Percentiles rank a stretch among this genome's conserved stretches.
Conservation (phyloP, 306 rosid genomes). For the Mucuna pruriens region DNA sequence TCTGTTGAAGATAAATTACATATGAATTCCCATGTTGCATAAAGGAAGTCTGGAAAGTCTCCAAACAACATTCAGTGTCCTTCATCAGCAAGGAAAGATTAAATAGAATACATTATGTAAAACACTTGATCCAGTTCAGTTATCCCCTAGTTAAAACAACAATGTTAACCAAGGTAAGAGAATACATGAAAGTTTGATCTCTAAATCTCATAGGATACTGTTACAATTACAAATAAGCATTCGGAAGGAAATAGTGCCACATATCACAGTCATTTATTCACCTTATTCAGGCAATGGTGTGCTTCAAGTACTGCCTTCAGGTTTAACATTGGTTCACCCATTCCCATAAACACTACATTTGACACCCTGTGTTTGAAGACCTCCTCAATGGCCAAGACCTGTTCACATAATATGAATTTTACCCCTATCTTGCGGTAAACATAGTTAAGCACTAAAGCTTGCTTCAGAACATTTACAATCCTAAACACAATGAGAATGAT, state of each 20-base stretch:
- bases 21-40: not conserved
- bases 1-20: not conserved
- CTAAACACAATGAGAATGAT: constrained; percentile 2
- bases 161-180: not conserved
- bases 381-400: constrained; percentile 97
- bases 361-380: constrained; percentile 87
- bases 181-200: constrained; percentile 12
- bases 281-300: constrained; percentile 94
- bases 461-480: constrained; percentile 26
- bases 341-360: constrained; percentile 98
- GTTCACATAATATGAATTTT: constrained; percentile 34
- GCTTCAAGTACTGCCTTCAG: constrained; percentile 89
- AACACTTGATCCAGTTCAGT: not conserved
- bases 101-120: constrained; percentile 9
- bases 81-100: constrained; percentile 24
- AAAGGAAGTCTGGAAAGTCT: not conserved
- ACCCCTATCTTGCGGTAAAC: not conserved
- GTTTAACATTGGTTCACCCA: constrained; percentile 99
- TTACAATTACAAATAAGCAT: constrained; percentile 1
- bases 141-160: too few relatives aligned
- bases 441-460: constrained; percentile 31
- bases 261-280: constrained; percentile 33
- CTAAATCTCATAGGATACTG: constrained; percentile 17
- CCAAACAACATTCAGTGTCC: not conserved
- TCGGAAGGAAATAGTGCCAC: constrained; percentile 18